Conservation (phyloP, 208 protist genomes). For the Leishmania turanica region DNA sequence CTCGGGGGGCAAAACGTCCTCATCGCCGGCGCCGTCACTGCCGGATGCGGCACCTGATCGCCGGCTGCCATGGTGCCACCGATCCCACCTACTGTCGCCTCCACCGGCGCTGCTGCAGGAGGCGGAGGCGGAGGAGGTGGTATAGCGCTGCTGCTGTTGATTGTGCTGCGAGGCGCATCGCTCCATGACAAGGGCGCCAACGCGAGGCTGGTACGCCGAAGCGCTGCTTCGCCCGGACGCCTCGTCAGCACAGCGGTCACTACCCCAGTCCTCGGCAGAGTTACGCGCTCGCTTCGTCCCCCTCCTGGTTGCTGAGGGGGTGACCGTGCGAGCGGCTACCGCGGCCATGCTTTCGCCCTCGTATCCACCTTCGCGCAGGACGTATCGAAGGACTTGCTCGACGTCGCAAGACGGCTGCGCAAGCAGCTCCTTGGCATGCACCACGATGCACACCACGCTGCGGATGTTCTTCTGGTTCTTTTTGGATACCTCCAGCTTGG, state of each 20-base stretch:
- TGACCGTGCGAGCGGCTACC: conserved; percentile 8
- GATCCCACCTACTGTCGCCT: not conserved
- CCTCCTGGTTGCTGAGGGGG: not conserved
- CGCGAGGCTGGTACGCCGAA: conserved; percentile 2
- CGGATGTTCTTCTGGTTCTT: conserved; percentile 45
- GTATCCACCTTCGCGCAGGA: conserved; percentile 54
- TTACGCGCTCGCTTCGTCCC: conserved; percentile 4
- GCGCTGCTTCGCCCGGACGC: not conserved
- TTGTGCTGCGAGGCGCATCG: conserved; percentile 25
- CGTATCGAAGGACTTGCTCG: conserved; percentile 42
- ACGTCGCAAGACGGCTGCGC: conserved; percentile 43
- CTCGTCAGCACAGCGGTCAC: not conserved
- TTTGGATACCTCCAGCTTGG: conserved; percentile 50
- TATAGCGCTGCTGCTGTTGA: conserved; percentile 10
- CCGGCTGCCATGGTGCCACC: not conserved
- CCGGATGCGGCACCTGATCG: not conserved
- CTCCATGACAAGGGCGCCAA: conserved; percentile 10
- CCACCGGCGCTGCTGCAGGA: conserved; percentile 6
- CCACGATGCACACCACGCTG: conserved; percentile 37
- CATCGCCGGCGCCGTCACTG: conserved; percentile 19
- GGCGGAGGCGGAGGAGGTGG: not conserved
- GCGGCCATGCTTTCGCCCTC: conserved; percentile 32
- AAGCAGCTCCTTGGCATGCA: conserved; percentile 43
- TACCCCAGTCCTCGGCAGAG: not conserved
- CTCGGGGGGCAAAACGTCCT: conserved; percentile 17